A percentile compares a stretch with the other conserved stretches of the same genome.
These are phyloP conservation scores for Tuber indicum DNA, from an alignment of 495 filamentous ascomycete species.

Conservation along the genomic window DNA sequence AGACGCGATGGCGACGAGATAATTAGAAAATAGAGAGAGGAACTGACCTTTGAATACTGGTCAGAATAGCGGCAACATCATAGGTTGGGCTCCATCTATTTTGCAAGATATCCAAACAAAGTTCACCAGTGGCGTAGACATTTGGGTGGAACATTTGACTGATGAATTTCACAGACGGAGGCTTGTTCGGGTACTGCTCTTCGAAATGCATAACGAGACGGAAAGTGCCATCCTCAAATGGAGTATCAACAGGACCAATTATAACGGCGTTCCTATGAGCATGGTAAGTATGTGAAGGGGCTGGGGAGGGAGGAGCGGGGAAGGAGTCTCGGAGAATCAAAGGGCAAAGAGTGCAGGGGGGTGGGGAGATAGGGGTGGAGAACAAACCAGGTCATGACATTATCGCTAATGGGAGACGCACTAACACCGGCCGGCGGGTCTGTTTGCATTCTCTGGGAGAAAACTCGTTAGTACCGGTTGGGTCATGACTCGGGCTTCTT, in stretches of 20 bases:
- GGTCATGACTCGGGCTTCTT: background rate
- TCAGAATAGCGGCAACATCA: slow-evolving; percentile 93
- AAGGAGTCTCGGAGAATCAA: background rate
- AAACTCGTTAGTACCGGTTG: background rate
- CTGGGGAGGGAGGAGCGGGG: background rate
- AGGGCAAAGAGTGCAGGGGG: background rate
- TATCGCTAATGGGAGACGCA: slow-evolving; percentile 92
- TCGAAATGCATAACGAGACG: slow-evolving; percentile 98
- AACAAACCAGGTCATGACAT: slow-evolving; percentile 95
- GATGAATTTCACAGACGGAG: slow-evolving; percentile 95
- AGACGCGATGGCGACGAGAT: background rate
- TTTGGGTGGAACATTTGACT: slow-evolving; percentile 99
- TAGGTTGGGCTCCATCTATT: slow-evolving; percentile 99
- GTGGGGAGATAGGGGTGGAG: slow-evolving; percentile 24
- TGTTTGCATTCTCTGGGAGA: slow-evolving; percentile 88
- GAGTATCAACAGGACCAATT: slow-evolving; percentile 93
- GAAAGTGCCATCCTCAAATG: slow-evolving; percentile 98
- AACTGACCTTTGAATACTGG: slow-evolving; percentile 91
- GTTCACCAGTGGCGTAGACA: slow-evolving; percentile 92
- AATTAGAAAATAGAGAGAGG: background rate
- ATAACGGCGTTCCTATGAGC: slow-evolving; percentile 89
- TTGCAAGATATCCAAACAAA: slow-evolving; percentile 94
- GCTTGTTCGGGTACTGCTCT: slow-evolving; percentile 97
- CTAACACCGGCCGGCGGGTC: slow-evolving; percentile 96
- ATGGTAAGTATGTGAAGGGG: slow-evolving; percentile 12